Percentiles rank a stretch among this genome's conserved stretches.
phyloP scores from a whole-genome alignment of 2,329 filamentous ascomycete species.

The Fusarium sacchari region DNA sequence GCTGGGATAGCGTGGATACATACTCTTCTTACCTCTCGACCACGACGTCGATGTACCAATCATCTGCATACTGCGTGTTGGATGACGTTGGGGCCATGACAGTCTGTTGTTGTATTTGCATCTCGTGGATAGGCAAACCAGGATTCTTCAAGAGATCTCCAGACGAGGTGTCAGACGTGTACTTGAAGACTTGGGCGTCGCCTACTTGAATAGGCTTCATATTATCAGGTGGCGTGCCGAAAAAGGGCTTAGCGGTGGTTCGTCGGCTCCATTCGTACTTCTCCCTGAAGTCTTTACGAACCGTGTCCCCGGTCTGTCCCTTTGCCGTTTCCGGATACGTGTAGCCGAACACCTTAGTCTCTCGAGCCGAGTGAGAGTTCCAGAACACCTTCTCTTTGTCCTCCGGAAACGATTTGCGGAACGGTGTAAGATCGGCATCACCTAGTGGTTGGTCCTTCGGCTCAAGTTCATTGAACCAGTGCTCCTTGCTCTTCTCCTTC shows the following conservation, averaged over 20 bases:
- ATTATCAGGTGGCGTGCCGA: rapidly evolving
- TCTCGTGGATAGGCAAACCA: not conserved
- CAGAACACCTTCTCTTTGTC: not conserved
- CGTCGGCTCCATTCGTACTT: not conserved
- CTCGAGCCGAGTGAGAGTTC: rapidly evolving
- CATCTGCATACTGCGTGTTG: not conserved
- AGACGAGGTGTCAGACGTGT: not conserved
- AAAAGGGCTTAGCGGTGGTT: rapidly evolving
- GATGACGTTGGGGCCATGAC: not conserved
- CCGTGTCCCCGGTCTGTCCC: rapidly evolving
- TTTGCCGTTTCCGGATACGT: rapidly evolving
- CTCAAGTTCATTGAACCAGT: not conserved
- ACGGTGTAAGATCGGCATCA: too few species aligned
- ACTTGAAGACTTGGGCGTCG: not conserved
- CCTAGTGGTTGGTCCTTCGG: too few species aligned
- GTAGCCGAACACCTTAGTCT: rapidly evolving
- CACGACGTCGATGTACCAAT: not conserved
- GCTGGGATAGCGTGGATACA: rapidly evolving
- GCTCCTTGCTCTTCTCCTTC: not conserved
- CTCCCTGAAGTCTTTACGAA: not conserved
- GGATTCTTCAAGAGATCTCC: rapidly evolving
- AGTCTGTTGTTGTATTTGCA: not conserved
- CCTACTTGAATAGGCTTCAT: not conserved
- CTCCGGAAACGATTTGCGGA: not conserved
- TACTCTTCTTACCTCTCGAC: not conserved